Evolutionary conservation across 1,284 basidiomycete genomes (phyloP).

Genomic region (Cutaneotrichosporon dermatis): DNA sequence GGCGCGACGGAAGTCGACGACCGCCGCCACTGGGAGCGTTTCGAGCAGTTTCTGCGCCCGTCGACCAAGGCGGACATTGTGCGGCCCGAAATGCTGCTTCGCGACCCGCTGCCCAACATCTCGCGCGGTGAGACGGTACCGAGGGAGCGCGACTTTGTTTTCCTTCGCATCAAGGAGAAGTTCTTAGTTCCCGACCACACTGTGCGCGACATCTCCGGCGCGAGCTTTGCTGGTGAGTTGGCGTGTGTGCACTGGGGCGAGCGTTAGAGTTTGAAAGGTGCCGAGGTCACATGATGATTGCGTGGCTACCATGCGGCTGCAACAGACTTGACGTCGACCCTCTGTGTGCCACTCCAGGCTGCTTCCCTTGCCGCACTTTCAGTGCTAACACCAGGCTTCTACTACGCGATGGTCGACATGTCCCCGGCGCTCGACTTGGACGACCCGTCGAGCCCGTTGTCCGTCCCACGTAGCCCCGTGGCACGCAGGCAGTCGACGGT

Average conservation of each 20-base stretch:
- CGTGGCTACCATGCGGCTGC: too few relatives aligned
- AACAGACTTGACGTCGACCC: too few relatives aligned
- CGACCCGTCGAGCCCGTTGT: constrained; percentile 24
- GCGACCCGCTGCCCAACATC: constrained; percentile 49
- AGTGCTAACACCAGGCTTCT: constrained; percentile 59
- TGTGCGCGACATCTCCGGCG: constrained; percentile 89
- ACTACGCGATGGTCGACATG: constrained; percentile 58
- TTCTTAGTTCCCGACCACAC: constrained; percentile 91
- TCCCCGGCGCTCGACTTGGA: constrained; percentile 29
- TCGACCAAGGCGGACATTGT: constrained; percentile 56
- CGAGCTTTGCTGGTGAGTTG: constrained; percentile 81
- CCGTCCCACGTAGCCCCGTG: constrained; percentile 18
- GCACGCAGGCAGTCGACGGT: constrained; percentile 12
- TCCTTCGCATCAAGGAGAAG: constrained; percentile 96
- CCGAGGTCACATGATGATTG: too few relatives aligned
- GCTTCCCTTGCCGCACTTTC: too few relatives aligned
- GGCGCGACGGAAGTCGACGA: constrained; percentile 82
- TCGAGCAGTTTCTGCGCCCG: constrained; percentile 78
- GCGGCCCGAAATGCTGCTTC: constrained; percentile 67
- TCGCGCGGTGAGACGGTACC: constrained; percentile 24
- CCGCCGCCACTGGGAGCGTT: constrained; percentile 83
- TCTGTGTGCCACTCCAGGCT: too few relatives aligned
- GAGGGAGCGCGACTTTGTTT: constrained; percentile 54
- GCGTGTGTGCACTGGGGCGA: too few relatives aligned
- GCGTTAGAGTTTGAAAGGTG: too few relatives aligned